Conservation (phyloP, 2,329 filamentous ascomycete species). For the Zymoseptoria passerinii region DNA sequence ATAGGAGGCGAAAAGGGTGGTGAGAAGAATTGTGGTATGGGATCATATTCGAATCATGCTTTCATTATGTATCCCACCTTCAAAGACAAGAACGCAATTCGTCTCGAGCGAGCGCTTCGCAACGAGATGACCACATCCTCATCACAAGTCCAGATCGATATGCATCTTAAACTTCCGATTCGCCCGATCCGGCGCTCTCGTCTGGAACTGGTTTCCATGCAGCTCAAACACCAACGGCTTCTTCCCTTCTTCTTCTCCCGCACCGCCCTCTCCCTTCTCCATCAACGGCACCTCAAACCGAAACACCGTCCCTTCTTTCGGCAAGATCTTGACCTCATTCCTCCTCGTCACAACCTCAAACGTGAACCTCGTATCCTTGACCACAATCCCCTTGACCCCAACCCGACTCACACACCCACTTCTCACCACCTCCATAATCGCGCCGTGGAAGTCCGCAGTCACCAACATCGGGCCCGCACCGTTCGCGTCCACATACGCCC, state of each 20-base stretch:
- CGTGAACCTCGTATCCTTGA: constrained; percentile 77
- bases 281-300: constrained; percentile 58
- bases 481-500: constrained; percentile 46
- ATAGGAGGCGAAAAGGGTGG: no score
- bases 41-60: no score
- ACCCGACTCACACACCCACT: constrained; percentile 75
- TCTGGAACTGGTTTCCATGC: constrained; percentile 78
- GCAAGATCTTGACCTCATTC: constrained; percentile 66
- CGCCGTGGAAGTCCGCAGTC: constrained; percentile 86
- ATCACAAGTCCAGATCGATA: constrained; percentile 65
- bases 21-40: no score
- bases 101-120: neutral
- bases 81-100: neutral
- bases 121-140: neutral
- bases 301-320: constrained; percentile 87
- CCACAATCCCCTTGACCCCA: constrained; percentile 75
- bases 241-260: constrained; percentile 13
- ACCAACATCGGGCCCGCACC: constrained; percentile 64
- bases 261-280: constrained; percentile 9
- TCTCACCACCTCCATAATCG: constrained; percentile 70
- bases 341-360: constrained; percentile 73
- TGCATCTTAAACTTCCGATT: constrained; percentile 89
- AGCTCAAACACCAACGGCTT: constrained; percentile 67
- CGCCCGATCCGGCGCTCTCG: constrained; percentile 72
- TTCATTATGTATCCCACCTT: no score